Evolutionary conservation across 345 rosid genomes (phyloP), one percentile per base, ranked within the genome.

Genomic region (Syzygium aromaticum): DNA sequence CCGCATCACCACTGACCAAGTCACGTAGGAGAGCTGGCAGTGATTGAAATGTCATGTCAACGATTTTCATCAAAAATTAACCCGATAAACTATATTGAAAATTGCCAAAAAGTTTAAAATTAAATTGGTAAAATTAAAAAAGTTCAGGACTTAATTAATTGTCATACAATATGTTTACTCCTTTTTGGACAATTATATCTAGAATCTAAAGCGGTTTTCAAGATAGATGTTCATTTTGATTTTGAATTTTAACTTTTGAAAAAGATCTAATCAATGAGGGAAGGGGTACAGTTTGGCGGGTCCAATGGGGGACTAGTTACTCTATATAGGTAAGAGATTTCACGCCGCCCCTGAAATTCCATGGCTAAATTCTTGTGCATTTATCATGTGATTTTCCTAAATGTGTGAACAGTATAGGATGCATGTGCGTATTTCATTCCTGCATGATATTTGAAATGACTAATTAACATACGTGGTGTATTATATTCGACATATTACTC

Each of bases 1-100:
- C 46, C 7, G 46, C 46, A 5, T 43, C 46, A 43, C 46, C 46
- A 43, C 7, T 1, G 46, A 7, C 46, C 46, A 7, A 5, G 7
- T 43, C 0, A 1, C 22, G 1, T 8, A 17, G 23, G 23, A 33
- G 0, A 33, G 0, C 1, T 5, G 1, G 8, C 25, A 9, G 0
- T 2, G 1, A 67, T 22, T 16, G 1, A 6, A 33, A 1, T 6
- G 0, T 13, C 21, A 30, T 2, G 5, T 64, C 0, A 30, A 3
- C 2, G 8, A 64, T 30, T 30, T 16, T 7, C 1, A 0, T 0
- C 1, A 9, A 17, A 5, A 4, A 15, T 28, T 64, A 3, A 22
- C 5, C 21, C 0, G 16, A 28, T 16, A 11, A 8, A 30, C 0
- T 64, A 64, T 28, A 28, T 3, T 15, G 6, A 64, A 64, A 28